These are phyloP conservation scores for Caloboletus firmus DNA, from an alignment of 1,284 basidiomycete genomes.

Conservation along the genomic window DNA sequence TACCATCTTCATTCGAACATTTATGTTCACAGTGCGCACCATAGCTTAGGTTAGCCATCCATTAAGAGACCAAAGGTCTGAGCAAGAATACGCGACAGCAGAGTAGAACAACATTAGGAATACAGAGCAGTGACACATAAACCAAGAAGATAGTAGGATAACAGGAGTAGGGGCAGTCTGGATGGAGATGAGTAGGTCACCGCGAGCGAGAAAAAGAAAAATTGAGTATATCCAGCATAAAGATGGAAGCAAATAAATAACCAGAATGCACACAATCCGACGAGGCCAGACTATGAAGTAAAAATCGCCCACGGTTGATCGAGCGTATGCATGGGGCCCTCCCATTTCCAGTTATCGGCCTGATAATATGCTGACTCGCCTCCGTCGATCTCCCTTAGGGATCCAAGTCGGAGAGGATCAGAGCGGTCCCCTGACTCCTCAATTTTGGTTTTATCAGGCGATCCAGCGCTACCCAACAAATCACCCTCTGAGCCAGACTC, in stretches of 20 bases:
- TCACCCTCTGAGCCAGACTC: conserved; percentile 69
- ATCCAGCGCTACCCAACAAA: conserved; percentile 36
- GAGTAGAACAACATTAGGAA: conserved; percentile 41
- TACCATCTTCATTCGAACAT: neutral
- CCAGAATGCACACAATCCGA: conserved; percentile 23
- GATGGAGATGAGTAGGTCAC: conserved; percentile 16
- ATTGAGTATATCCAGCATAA: conserved; percentile 40
- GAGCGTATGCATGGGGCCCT: conserved; percentile 56
- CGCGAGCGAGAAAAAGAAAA: conserved; percentile 11
- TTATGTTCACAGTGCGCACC: conserved; percentile 20
- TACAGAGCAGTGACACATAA: conserved; percentile 39
- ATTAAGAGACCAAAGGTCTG: conserved; percentile 39
- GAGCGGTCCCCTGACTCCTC: conserved; percentile 44
- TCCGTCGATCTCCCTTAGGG: conserved; percentile 70
- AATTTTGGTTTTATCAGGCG: conserved; percentile 43
- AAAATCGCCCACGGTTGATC: conserved; percentile 75
- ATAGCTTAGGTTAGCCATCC: conserved; percentile 25
- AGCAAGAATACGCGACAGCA: conserved; percentile 42
- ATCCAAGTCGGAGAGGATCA: conserved; percentile 58
- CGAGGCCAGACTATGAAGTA: conserved; percentile 49
- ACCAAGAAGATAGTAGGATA: conserved; percentile 40
- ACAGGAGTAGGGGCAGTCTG: conserved; percentile 21
- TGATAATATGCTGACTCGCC: conserved; percentile 73
- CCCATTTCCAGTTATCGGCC: conserved; percentile 68
- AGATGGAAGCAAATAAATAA: conserved; percentile 40